A percentile compares a stretch with the other conserved stretches of the same genome.
Conservation (phyloP, 805 yeast species). For the Kazachstania bromeliacearum region DNA sequence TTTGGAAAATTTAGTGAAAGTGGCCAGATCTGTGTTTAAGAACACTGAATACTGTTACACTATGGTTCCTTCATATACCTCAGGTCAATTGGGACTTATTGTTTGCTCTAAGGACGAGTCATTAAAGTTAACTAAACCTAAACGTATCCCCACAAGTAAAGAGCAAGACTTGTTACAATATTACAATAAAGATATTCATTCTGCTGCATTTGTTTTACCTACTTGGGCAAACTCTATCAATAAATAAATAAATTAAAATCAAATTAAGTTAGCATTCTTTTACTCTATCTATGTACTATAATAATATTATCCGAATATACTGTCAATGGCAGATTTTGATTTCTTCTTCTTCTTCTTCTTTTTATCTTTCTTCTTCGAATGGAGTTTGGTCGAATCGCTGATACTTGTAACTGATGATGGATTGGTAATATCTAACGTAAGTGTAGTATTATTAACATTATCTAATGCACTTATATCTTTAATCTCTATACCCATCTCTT, state of each 20-base stretch:
- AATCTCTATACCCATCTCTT: no score
- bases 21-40: conserved; percentile 48
- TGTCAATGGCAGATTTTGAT: conserved; percentile 55
- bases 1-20: conserved; percentile 37
- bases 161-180: conserved; percentile 50
- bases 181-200: conserved; percentile 58
- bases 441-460: no score
- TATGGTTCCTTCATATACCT: conserved; percentile 79
- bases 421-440: no score
- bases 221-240: conserved; percentile 68
- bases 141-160: conserved; percentile 37
- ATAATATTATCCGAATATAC: conserved; percentile 57
- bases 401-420: no score
- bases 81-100: conserved; percentile 78
- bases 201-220: conserved; percentile 68
- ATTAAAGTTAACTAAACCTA: conserved; percentile 42
- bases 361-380: no score
- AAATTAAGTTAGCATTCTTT: no score
- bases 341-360: conserved; percentile 38
- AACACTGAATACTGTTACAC: conserved; percentile 63
- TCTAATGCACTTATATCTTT: no score
- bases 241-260: no score
- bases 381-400: no score
- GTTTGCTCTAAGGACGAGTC: conserved; percentile 52
- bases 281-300: no score